A percentile compares a stretch with the other conserved stretches of the same genome.
Conservation (phyloP, 805 yeast species). For the Crinitomyces ghanaensis region DNA sequence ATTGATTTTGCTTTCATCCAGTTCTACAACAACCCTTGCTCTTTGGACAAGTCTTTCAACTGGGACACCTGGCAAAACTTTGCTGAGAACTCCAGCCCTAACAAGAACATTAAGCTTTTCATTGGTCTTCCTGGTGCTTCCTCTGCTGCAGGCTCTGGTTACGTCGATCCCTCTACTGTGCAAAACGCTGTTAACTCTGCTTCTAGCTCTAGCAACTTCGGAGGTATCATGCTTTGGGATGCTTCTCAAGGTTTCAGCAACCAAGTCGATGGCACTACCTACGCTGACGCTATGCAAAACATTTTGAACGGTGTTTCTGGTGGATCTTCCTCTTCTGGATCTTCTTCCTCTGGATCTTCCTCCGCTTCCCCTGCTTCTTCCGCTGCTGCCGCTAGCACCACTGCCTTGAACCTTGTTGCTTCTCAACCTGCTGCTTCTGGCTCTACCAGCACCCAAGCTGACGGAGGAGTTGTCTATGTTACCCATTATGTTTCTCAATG, state of each 20-base stretch:
- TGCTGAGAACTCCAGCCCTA: conserved; percentile 50
- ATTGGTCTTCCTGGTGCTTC: conserved; percentile 65
- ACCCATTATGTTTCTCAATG: conserved; percentile 15
- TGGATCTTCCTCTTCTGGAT: conserved; percentile 6
- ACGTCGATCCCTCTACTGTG: conserved; percentile 30
- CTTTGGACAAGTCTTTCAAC: conserved; percentile 38
- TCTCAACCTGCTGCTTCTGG: conserved; percentile 9
- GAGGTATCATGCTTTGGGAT: conserved; percentile 81
- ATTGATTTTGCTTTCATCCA: conserved; percentile 79
- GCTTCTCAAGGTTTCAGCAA: conserved; percentile 48
- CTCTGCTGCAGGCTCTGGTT: conserved; percentile 45
- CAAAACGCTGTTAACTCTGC: conserved; percentile 17
- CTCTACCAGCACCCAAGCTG: conserved; percentile 1
- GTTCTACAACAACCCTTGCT: conserved; percentile 72
- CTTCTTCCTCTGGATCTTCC: conserved; percentile 9
- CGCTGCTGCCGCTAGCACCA: conserved; percentile 10
- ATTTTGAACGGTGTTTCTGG: conserved; percentile 7
- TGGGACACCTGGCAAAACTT: conserved; percentile 63
- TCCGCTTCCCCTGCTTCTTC: conserved; percentile 11
- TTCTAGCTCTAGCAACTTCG: conserved; percentile 31
- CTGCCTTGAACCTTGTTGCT: conserved; percentile 12
- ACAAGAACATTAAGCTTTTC: conserved; percentile 54
- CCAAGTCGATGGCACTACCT: conserved; percentile 35
- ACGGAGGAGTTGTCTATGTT: conserved; percentile 8
- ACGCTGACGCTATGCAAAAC: conserved; percentile 18